These are phyloP conservation scores for Trichoderma arundinaceum DNA, from an alignment of 2,329 filamentous ascomycete genomes.

Conservation along the genomic window DNA sequence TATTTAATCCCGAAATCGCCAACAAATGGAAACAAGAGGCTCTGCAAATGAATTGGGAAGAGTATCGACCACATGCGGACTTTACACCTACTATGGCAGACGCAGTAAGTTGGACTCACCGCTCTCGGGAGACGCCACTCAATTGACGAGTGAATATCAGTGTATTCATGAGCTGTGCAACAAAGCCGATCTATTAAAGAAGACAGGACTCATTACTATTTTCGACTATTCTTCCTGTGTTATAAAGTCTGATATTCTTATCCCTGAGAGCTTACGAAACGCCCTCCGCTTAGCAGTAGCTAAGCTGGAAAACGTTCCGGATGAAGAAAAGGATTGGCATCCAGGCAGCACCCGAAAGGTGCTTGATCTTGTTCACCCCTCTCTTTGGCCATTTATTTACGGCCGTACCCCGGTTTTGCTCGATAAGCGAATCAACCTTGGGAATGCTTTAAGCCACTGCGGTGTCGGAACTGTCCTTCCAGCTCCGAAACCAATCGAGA, in stretches of 20 bases:
- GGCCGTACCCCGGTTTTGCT: conserved; percentile 49
- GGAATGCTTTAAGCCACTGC: conserved; percentile 44
- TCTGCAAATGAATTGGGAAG: conserved; percentile 41
- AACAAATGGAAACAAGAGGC: conserved; percentile 42
- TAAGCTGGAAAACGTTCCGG: conserved; percentile 57
- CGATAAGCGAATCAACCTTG: conserved; percentile 45
- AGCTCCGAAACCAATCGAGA: conserved; percentile 16
- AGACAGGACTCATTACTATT: conserved; percentile 44
- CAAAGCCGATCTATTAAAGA: conserved; percentile 44
- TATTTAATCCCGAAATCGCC: conserved; percentile 38
- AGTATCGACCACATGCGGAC: conserved; percentile 35
- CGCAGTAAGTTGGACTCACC: conserved; percentile 35
- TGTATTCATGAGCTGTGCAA: conserved; percentile 43
- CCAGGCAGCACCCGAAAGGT: conserved; percentile 62
- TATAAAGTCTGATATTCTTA: conserved; percentile 45
- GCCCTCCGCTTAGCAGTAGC: conserved; percentile 52
- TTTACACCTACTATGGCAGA: conserved; percentile 43
- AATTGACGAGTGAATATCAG: conserved; percentile 34
- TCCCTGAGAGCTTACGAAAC: conserved; percentile 39
- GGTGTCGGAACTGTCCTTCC: conserved; percentile 44
- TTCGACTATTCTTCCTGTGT: conserved; percentile 43
- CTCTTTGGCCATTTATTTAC: conserved; percentile 65
- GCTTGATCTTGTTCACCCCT: conserved; percentile 68
- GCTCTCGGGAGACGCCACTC: neutral
- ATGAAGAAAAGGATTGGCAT: conserved; percentile 63